phyloP scores from a whole-genome alignment of 2,329 filamentous ascomycete genomes.

The Septoria petroselini region DNA sequence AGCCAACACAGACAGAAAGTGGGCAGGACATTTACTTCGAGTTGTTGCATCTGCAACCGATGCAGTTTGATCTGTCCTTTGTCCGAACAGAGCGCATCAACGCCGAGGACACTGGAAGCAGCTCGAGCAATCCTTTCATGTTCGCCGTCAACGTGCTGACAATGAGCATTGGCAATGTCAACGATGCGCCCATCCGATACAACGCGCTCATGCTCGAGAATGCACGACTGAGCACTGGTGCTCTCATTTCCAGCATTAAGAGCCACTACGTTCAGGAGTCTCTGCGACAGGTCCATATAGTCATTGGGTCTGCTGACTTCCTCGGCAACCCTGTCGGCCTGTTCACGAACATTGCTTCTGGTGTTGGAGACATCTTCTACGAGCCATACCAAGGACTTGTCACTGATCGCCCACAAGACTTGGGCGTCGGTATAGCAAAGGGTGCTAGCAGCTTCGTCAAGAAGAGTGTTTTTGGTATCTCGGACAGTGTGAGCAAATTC shows the following conservation, averaged over 20 bases:
- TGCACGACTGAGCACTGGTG: slow-evolving; percentile 79
- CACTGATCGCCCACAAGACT: slow-evolving; percentile 89
- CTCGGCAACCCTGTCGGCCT: slow-evolving; percentile 94
- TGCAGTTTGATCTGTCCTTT: slow-evolving; percentile 96
- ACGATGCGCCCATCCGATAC: slow-evolving; percentile 89
- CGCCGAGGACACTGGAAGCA: slow-evolving; percentile 84
- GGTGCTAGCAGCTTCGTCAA: slow-evolving; percentile 96
- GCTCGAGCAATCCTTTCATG: slow-evolving; percentile 88
- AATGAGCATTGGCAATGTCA: slow-evolving; percentile 99
- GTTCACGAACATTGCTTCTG: slow-evolving; percentile 97
- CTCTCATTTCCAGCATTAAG: slow-evolving; percentile 80
- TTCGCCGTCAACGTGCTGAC: slow-evolving; percentile 98
- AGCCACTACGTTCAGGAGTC: slow-evolving; percentile 97
- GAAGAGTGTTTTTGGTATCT: slow-evolving; percentile 96
- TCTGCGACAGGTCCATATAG: slow-evolving; percentile 93
- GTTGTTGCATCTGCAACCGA: slow-evolving; percentile 91
- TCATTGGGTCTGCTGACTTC: slow-evolving; percentile 95
- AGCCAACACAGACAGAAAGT: slow-evolving; percentile 77
- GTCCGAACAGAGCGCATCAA: slow-evolving; percentile 96
- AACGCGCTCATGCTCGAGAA: slow-evolving; percentile 95
- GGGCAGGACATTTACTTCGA: slow-evolving; percentile 98
- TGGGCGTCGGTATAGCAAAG: slow-evolving; percentile 92
- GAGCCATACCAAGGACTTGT: slow-evolving; percentile 98
- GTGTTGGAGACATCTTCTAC: slow-evolving; percentile 97
- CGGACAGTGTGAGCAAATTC: slow-evolving; percentile 95